Percentiles rank a stretch among this genome's conserved stretches.
Conservation (phyloP, 2,329 filamentous ascomycete genomes). For the Penicillium corylophilum region DNA sequence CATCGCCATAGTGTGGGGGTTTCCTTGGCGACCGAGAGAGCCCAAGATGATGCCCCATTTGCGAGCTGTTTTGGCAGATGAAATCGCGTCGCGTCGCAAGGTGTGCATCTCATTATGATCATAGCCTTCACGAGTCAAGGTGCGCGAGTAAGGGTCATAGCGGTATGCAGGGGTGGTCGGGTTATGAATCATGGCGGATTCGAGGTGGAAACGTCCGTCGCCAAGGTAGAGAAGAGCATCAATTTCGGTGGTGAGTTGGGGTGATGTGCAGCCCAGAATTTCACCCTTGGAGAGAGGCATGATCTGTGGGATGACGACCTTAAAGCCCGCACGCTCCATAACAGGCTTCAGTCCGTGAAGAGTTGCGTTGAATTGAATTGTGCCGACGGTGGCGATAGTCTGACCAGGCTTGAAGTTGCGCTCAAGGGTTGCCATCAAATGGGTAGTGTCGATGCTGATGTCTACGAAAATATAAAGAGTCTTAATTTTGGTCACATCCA, state of each 20-base stretch:
- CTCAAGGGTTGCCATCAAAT: conserved; percentile 81
- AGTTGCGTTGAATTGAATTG: conserved; percentile 98
- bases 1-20: conserved; percentile 84
- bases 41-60: conserved; percentile 97
- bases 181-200: conserved; percentile 99
- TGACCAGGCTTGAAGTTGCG: conserved; percentile 84
- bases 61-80: conserved; percentile 69
- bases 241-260: conserved; percentile 62
- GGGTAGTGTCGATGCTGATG: conserved; percentile 88
- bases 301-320: conserved; percentile 85
- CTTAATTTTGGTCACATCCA: conserved; percentile 94
- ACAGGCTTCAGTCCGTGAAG: conserved; percentile 79
- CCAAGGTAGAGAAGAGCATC: conserved; percentile 86
- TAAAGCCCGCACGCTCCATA: conserved; percentile 81
- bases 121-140: conserved; percentile 87
- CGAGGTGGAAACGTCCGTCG: conserved; percentile 91
- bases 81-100: conserved; percentile 74
- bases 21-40: conserved; percentile 88
- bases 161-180: conserved; percentile 85
- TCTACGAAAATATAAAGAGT: conserved; percentile 98
- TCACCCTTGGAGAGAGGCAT: conserved; percentile 90
- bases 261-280: conserved; percentile 95
- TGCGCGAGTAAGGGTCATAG: conserved; percentile 94
- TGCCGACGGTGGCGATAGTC: conserved; percentile 89
- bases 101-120: conserved; percentile 87